Percentiles rank a stretch among this genome's conserved stretches.
Evolutionary conservation across 2,329 filamentous ascomycete genomes (phyloP).

Genomic region (Phaeosphaeriaceae sp.): DNA sequence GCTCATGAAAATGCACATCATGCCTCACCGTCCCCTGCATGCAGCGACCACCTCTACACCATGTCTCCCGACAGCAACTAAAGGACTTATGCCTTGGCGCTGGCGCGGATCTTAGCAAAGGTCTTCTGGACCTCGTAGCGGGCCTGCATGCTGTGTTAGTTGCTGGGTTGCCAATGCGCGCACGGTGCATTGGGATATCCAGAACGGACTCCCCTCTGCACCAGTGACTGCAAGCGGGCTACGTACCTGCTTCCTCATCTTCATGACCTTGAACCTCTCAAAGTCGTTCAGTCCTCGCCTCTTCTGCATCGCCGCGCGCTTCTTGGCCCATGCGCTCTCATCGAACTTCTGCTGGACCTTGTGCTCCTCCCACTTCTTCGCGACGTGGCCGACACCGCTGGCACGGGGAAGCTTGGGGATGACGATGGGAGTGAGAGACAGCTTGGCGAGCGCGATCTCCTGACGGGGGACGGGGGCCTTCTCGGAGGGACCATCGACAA

Average conservation of each 20-base stretch:
- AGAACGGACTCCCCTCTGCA: neutral
- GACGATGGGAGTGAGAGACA: conserved; percentile 88
- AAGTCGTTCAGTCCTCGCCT: conserved; percentile 95
- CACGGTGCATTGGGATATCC: neutral
- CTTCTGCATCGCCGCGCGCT: conserved; percentile 82
- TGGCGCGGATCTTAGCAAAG: conserved; percentile 77
- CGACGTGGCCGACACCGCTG: conserved; percentile 80
- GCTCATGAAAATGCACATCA: conserved; percentile 49
- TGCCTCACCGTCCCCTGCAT: conserved; percentile 43
- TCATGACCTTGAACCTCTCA: conserved; percentile 99
- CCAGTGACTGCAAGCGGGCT: neutral
- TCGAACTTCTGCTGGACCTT: conserved; percentile 94
- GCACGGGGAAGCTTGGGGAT: conserved; percentile 86
- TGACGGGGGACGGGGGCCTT: conserved; percentile 85
- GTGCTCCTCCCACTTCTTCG: conserved; percentile 88
- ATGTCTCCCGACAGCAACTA: conserved; percentile 37
- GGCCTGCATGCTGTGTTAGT: conserved; percentile 56
- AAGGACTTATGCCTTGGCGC: conserved; percentile 48
- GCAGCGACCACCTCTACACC: conserved; percentile 38
- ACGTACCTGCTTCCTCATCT: conserved; percentile 96
- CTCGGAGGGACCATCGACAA: conserved; percentile 92
- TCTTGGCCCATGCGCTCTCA: conserved; percentile 92
- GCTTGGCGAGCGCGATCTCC: conserved; percentile 78
- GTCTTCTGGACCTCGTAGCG: conserved; percentile 98
- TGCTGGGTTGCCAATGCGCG: conserved; percentile 6